These are phyloP conservation scores for Xylaria venustula DNA, from an alignment of 495 filamentous ascomycete genomes.

Conservation along the genomic window DNA sequence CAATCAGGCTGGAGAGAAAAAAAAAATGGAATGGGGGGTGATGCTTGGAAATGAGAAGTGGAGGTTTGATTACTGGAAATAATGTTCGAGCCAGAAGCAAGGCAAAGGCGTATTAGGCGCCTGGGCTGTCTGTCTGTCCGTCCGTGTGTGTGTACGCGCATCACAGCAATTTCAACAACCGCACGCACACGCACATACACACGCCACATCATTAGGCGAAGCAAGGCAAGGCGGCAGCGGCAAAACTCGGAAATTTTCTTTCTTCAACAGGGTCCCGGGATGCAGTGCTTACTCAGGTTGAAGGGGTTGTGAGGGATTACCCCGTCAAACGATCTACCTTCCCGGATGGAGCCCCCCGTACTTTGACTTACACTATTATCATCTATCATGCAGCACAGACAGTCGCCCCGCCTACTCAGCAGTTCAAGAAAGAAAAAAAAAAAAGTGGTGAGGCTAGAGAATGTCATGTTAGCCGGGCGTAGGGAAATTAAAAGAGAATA, in stretches of 20 bases:
- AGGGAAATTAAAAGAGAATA: not conserved
- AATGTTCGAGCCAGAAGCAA: not conserved
- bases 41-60: not conserved
- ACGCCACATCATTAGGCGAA: not conserved
- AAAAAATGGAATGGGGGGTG: not conserved
- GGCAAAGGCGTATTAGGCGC: not conserved
- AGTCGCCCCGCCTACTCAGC: not conserved
- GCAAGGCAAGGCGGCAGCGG: not conserved
- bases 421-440: not conserved
- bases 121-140: not conserved
- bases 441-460: not conserved
- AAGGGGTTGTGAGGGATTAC: not conserved
- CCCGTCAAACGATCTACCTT: not conserved
- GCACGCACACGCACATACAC: no score
- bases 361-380: not conserved
- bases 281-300: not conserved
- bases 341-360: not conserved
- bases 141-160: no score
- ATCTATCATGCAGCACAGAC: not conserved
- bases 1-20: not conserved
- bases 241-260: not conserved
- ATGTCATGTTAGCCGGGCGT: not conserved
- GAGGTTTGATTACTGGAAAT: constrained; percentile 9
- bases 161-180: no score
- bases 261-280: not conserved